phyloP scores from a whole-genome alignment of 1,284 basidiomycete genomes.

The Moesziomyces sp. region DNA sequence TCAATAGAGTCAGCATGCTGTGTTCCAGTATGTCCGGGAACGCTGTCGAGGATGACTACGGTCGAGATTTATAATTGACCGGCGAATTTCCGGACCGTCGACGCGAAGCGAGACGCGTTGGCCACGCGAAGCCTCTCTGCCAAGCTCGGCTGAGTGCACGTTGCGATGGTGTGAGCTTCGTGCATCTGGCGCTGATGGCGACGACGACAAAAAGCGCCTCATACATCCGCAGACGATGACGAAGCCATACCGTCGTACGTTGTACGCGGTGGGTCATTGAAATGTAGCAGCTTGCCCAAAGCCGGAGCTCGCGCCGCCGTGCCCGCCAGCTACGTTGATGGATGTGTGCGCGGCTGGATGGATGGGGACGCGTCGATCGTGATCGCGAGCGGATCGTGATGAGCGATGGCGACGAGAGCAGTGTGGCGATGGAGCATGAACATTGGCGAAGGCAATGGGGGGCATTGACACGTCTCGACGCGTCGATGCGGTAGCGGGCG shows the following conservation, averaged over 20 bases:
- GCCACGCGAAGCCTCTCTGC: neutral
- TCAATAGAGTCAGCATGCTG: slow-evolving; percentile 8
- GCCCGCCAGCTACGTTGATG: slow-evolving; percentile 8
- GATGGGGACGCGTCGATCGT: slow-evolving; percentile 8
- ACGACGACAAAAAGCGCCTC: slow-evolving; percentile 5
- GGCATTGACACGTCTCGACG: slow-evolving; percentile 40
- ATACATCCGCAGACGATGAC: neutral
- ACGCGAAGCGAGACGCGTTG: slow-evolving; percentile 34
- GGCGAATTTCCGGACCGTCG: slow-evolving; percentile 11
- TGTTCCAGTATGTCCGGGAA: neutral
- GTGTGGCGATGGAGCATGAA: slow-evolving; percentile 15
- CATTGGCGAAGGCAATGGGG: slow-evolving; percentile 16
- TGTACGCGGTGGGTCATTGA: neutral
- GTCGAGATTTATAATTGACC: slow-evolving; percentile 13
- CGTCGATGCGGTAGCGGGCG: slow-evolving; percentile 24
- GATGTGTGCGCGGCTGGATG: slow-evolving; percentile 9
- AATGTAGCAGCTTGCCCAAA: too few species aligned
- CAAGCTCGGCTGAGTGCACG: neutral
- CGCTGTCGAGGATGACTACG: slow-evolving; percentile 4
- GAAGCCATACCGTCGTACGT: neutral
- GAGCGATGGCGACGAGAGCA: slow-evolving; percentile 23
- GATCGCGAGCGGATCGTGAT: slow-evolving; percentile 36
- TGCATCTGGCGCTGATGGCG: slow-evolving; percentile 13
- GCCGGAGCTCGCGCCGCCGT: slow-evolving; percentile 1
- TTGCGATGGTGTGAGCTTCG: slow-evolving; percentile 25